phyloP scores from a whole-genome alignment of 805 yeast species.

The Candida yuanshanica region DNA sequence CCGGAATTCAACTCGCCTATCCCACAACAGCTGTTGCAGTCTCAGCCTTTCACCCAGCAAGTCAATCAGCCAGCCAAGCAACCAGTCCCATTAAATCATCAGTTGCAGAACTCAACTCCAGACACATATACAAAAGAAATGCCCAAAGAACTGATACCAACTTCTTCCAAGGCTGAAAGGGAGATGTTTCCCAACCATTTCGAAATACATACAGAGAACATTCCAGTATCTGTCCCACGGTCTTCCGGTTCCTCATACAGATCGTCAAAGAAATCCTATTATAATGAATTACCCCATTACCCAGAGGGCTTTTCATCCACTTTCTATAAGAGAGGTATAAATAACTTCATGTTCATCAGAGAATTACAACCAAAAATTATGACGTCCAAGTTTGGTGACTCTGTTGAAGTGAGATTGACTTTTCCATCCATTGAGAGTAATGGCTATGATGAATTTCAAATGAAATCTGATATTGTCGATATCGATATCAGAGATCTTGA shows the following conservation, averaged over 20 bases:
- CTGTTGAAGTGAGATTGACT: constrained; percentile 37
- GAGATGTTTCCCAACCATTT: neutral
- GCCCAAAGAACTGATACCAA: constrained; percentile 1
- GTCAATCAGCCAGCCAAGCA: neutral
- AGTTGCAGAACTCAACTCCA: neutral
- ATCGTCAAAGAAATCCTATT: constrained; percentile 4
- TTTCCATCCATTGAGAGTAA: constrained; percentile 29
- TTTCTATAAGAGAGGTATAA: constrained; percentile 41
- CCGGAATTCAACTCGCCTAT: neutral
- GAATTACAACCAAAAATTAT: constrained; percentile 43
- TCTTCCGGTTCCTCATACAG: neutral
- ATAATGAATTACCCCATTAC: constrained; percentile 22
- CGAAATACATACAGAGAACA: neutral
- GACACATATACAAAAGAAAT: neutral
- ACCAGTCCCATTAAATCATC: neutral
- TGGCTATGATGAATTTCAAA: constrained; percentile 22
- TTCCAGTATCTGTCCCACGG: constrained; percentile 7
- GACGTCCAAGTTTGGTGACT: constrained; percentile 31
- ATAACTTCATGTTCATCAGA: constrained; percentile 45
- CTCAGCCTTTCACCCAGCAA: neutral
- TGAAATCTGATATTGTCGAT: constrained; percentile 36
- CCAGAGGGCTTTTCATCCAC: constrained; percentile 49
- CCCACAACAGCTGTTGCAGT: neutral
- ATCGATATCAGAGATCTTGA: constrained; percentile 39
- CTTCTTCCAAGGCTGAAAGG: constrained; percentile 1